These are phyloP conservation scores for Myxozyma vanderwaltii DNA, from an alignment of 805 yeast genomes.

Conservation along the genomic window DNA sequence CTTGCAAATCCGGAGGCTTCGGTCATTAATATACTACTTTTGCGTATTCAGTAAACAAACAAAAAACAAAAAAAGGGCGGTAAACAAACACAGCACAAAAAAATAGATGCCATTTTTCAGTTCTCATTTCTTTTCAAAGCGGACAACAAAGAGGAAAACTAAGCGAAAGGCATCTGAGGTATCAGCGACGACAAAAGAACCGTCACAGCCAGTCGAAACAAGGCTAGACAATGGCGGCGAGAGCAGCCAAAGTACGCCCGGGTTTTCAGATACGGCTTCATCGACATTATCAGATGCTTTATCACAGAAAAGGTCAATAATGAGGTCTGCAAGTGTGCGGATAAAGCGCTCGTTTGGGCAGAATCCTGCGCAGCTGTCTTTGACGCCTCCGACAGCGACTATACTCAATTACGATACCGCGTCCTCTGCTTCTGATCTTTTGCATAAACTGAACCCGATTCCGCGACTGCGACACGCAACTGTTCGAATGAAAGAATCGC, in stretches of 20 bases:
- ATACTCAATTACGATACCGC: background rate
- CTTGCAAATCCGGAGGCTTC: no score
- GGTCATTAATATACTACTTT: no score
- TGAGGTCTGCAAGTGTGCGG: slow-evolving; percentile 1
- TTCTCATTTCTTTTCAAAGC: background rate
- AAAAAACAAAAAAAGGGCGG: no score
- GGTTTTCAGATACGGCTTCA: background rate
- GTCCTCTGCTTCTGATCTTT: background rate
- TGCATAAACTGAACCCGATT: slow-evolving; percentile 10
- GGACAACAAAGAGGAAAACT: slow-evolving; percentile 1
- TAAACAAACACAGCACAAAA: background rate
- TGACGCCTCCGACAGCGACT: background rate
- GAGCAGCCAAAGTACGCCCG: background rate
- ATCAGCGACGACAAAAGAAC: background rate
- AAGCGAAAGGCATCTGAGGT: background rate
- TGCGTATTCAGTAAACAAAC: no score
- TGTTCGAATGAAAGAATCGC: slow-evolving; percentile 7
- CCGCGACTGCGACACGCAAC: slow-evolving; percentile 13
- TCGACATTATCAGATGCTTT: background rate
- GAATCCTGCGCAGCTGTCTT: background rate
- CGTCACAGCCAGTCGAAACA: background rate
- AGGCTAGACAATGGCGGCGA: background rate
- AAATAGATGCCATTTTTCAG: background rate
- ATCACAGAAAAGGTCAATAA: background rate
- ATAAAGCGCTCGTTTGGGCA: background rate